Base-by-base conservation (phyloP, 805 yeast genomes). In the Kazachstania psychrophila region DNA sequence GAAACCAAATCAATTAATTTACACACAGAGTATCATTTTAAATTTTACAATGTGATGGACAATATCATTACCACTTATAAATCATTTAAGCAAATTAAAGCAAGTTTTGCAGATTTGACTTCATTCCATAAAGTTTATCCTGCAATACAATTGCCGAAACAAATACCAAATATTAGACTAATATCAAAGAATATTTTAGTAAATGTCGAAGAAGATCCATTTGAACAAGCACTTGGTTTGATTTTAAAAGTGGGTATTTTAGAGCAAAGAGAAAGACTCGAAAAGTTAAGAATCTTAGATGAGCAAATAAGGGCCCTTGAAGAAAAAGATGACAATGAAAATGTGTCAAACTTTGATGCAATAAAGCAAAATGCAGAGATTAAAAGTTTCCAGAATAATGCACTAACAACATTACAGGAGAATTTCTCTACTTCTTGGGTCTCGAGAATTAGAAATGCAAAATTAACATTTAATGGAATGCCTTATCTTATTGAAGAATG, bases 151-250 rank as follows among this genome's bases (percentile, higher is more conserved):
- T 23, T 47, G 45, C 52, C 52, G 36, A 54, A 43, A 20, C 52
- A 19, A n/a, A 27, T 66, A 4, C 79, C 79, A 1, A 49, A 51
- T 2, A 56, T 77, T 1, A 59, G 60, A 22, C 38, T 77, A 8
- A 62, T 56, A 25, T 48, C 76, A 1, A 52, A 61, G 4, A 52
- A 57, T 1, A 59, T 77, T 24, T 64, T 69, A 1, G 42, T 77
- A 8, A 65, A 68, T 3, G 61, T 78, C 26, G 82, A 76, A 38
- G 78, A 74, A 52, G 84, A 79, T 50, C 74, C 78, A 1, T 77
- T 79, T 51, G 86, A 79, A 51, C 65, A 67, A 20, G 77, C 77
- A 49, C 53, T 79, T n/a, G 67, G 71, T 2, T 61, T 72, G 48
- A 75, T 75, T 23, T 73, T 58, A 40, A 77, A 76, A 45, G 61